Evolutionary conservation across 768 basidiomycete genomes (phyloP).

Genomic region (Exidia glandulosa): DNA sequence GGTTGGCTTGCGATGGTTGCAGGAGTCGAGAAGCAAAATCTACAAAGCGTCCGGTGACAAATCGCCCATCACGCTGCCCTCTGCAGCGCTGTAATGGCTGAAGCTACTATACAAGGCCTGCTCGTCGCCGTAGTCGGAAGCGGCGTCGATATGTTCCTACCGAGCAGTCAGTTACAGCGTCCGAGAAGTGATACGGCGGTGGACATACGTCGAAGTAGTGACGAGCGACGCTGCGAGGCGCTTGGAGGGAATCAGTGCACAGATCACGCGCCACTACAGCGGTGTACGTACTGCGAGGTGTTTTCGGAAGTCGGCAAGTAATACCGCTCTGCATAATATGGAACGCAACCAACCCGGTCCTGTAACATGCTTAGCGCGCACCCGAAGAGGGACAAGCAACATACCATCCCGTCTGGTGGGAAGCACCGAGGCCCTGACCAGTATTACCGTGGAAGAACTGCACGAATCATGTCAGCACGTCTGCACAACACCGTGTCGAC

Average conservation of each 20-base stretch:
- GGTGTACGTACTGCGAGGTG: conserved; percentile 69
- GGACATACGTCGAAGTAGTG: conserved; percentile 93
- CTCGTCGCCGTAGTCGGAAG: conserved; percentile 70
- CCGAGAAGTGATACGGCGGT: neutral
- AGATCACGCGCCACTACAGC: neutral
- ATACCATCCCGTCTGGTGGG: conserved; percentile 97
- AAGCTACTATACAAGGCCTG: conserved; percentile 38
- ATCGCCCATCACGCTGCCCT: conserved; percentile 50
- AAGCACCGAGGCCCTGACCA: conserved; percentile 89
- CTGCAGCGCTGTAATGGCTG: conserved; percentile 43
- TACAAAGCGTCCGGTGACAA: conserved; percentile 63
- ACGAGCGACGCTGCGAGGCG: conserved; percentile 73
- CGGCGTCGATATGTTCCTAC: conserved; percentile 64
- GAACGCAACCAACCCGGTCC: conserved; percentile 84
- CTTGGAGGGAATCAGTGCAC: conserved; percentile 26
- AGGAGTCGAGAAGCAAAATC: neutral
- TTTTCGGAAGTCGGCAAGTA: conserved; percentile 83
- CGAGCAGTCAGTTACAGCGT: conserved; percentile 1
- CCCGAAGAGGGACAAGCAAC: conserved; percentile 8
- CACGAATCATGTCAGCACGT: neutral
- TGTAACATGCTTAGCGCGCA: conserved; percentile 12
- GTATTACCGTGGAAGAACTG: conserved; percentile 94
- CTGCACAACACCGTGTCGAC: neutral
- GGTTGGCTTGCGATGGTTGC: neutral
- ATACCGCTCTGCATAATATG: conserved; percentile 86